These are phyloP conservation scores for Phytophthora chlamydospora DNA, from an alignment of 352 stramenopile species.

Conservation along the genomic window DNA sequence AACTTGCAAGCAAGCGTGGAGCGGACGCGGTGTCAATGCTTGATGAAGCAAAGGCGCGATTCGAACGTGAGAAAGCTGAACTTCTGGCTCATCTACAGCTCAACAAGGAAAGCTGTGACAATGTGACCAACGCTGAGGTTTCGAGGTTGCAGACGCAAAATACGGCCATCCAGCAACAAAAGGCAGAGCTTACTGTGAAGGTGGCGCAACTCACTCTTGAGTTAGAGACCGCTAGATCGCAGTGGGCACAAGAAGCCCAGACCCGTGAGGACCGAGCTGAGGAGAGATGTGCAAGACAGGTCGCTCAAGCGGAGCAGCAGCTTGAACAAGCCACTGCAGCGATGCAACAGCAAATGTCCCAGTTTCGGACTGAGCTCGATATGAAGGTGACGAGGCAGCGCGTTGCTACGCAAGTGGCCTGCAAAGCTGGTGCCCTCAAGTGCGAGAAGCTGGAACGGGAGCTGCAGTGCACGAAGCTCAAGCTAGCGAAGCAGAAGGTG, in stretches of 20 bases:
- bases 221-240: conserved; percentile 30
- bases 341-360: conserved; percentile 42
- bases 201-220: conserved; percentile 41
- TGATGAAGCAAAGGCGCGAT: conserved; percentile 21
- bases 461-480: conserved; percentile 29
- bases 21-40: conserved; percentile 22
- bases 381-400: conserved; percentile 32
- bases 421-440: conserved; percentile 35
- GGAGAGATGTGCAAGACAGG: conserved; percentile 11
- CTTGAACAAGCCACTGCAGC: conserved; percentile 39
- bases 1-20: conserved; percentile 35
- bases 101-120: conserved; percentile 12
- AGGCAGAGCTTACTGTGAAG: conserved; percentile 37
- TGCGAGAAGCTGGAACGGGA: conserved; percentile 29
- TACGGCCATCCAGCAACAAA: conserved; percentile 32
- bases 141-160: conserved; percentile 19
- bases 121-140: conserved; percentile 20
- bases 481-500: conserved; percentile 48
- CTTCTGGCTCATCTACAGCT: conserved; percentile 33
- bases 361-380: conserved; percentile 34
- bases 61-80: conserved; percentile 25
- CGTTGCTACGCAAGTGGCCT: conserved; percentile 37
- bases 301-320: conserved; percentile 27
- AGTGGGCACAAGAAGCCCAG: conserved; percentile 31
- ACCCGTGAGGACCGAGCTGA: conserved; percentile 26